A percentile compares a stretch with the other conserved stretches of the same genome.
Evolutionary conservation across 2,329 filamentous ascomycete species (phyloP).

Genomic region (Aspergillus sp.): DNA sequence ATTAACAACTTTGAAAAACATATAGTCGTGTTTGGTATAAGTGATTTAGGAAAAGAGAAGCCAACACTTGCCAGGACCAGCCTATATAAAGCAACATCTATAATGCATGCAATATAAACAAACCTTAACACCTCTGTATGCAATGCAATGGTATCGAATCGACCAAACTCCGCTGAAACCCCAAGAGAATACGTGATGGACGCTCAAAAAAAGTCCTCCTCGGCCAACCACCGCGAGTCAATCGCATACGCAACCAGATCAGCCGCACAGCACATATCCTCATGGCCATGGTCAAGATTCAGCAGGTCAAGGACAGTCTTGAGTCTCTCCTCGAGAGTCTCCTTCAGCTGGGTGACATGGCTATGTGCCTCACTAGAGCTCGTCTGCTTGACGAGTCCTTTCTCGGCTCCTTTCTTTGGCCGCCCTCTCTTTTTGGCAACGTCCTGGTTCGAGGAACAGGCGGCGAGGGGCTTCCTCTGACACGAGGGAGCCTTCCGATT

Average conservation of each 20-base stretch:
- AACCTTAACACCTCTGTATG: conserved; percentile 1
- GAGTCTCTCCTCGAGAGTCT: conserved; percentile 24
- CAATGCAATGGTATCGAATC: background rate
- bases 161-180: background rate
- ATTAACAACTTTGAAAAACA: no score
- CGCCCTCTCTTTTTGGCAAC: conserved; percentile 5
- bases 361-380: conserved; percentile 7
- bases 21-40: no score
- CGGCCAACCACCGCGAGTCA: conserved; percentile 32
- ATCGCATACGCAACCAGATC: conserved; percentile 37
- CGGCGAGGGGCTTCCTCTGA: conserved; percentile 20
- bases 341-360: conserved; percentile 16
- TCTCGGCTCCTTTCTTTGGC: conserved; percentile 2
- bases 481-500: conserved; percentile 16
- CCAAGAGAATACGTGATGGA: background rate
- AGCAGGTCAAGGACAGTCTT: conserved; percentile 25
- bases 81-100: background rate
- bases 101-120: background rate
- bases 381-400: conserved; percentile 4
- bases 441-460: conserved; percentile 24
- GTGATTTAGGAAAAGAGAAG: conserved; percentile 8
- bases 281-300: conserved; percentile 28
- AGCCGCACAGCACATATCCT: conserved; percentile 35
- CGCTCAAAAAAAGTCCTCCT: conserved; percentile 30
- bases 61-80: no score